Percentiles rank a stretch among this genome's conserved stretches.
Evolutionary conservation across 306 rosid genomes (phyloP).

Genomic region (Cyamopsis tetragonoloba): DNA sequence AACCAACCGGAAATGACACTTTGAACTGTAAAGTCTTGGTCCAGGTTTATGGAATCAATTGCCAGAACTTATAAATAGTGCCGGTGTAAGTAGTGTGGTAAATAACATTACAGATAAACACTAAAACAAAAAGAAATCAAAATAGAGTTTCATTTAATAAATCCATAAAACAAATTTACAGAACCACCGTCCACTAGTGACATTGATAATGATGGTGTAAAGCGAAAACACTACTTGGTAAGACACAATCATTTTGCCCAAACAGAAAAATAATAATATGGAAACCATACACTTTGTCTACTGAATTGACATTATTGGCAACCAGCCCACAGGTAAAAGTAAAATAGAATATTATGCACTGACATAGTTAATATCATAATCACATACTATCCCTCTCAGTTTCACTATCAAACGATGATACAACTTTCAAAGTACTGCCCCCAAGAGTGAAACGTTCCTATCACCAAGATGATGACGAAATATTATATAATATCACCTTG

Average conservation of each 20-base stretch:
- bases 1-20: no score
- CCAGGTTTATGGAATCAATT: no score
- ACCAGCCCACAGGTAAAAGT: background rate
- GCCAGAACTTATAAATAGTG: no score
- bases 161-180: no score
- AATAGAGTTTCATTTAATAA: no score
- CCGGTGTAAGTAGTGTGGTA: no score
- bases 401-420: background rate
- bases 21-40: no score
- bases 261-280: background rate
- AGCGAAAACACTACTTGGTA: background rate
- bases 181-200: no score
- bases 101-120: no score
- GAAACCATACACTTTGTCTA: background rate
- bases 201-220: background rate
- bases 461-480: conserved; percentile 76
- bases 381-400: background rate
- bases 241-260: background rate
- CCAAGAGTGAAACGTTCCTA: conserved; percentile 8
- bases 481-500: conserved; percentile 4
- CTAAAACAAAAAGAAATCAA: no score
- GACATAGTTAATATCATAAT: background rate
- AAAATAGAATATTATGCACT: background rate
- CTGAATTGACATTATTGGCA: background rate
- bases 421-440: background rate